Percentiles rank a stretch among this genome's conserved stretches.
phyloP scores from a whole-genome alignment of 176 grass and related monocot genomes.

The Areca catechu region DNA sequence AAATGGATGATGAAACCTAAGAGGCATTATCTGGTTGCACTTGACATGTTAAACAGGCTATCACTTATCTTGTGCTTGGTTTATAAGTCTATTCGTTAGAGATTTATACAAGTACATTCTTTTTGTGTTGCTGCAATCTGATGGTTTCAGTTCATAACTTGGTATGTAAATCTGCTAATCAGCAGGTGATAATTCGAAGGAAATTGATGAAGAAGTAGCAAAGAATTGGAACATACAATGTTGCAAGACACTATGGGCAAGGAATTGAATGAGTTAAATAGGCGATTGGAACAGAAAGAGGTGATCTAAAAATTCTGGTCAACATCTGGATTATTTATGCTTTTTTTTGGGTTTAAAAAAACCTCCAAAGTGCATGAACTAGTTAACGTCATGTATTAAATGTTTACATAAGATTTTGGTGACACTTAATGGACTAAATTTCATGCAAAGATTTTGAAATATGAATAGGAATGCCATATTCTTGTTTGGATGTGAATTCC shows the following conservation, averaged over 20 bases:
- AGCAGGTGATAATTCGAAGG: constrained; percentile 53
- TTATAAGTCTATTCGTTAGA: constrained; percentile 9
- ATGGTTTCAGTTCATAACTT: no score
- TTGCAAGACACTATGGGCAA: constrained; percentile 92
- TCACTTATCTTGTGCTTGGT: constrained; percentile 8
- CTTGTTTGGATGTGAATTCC: no score
- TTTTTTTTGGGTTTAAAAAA: not conserved
- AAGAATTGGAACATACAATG: constrained; percentile 96
- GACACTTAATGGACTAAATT: no score
- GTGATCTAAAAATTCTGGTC: constrained; percentile 17
- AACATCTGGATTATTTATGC: not conserved
- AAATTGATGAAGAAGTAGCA: constrained; percentile 88
- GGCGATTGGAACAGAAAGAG: constrained; percentile 90
- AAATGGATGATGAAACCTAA: constrained; percentile 60
- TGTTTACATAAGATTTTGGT: not conserved
- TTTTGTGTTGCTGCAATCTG: not conserved
- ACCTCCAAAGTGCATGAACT: not conserved
- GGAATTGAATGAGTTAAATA: constrained; percentile 94
- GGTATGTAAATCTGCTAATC: not conserved
- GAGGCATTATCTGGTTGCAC: constrained; percentile 39
- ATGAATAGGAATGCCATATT: no score
- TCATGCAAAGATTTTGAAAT: no score
- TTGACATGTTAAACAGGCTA: constrained; percentile 4
- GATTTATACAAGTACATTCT: not conserved
- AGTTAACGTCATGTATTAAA: no score